Base-by-base conservation (phyloP, 2,329 filamentous ascomycete genomes). In the Colletotrichum theobromicola region DNA sequence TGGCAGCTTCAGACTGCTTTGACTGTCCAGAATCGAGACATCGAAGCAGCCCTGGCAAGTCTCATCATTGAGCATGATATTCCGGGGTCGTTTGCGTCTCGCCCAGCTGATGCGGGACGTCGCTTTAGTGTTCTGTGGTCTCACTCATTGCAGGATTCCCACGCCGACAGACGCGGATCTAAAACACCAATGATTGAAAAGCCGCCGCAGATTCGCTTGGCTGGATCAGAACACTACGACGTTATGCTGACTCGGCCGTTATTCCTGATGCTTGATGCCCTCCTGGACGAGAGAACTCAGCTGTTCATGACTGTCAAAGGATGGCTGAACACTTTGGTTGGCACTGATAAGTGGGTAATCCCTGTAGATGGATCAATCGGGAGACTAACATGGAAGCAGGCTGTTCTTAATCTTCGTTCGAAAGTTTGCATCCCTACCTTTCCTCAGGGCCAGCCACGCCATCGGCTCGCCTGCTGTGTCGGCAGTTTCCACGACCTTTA, bases 1-100 rank as follows among this genome's bases (percentile, higher is more conserved):
- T 98, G 97, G 94, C 92, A 95, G 77, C 86, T 99, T 66, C 95
- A 98, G 78, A 90, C 89, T 28, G 90, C 92, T 1, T 89, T 98
- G 15, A 90, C 93, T 2, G 85, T 89, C 50, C 85, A 89, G 2
- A 92, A 93, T 78, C 92, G 94, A 66, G 91, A 95, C 60, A 93
- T 98, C 6, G 96, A 98, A 82, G 95, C 94, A 28, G 91, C 94
- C 0, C 91, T 98, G 53, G 90, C 92, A 28, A 88, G 90, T 30
- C 84, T 96, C 4, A 92, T 98, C 83, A 88, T 94, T 21, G 87
- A 89, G 63, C 79, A 85, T 53, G 88, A 90, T 77, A 81, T 84
- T 7, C 83, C 79, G 55, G 90, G 86, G 24, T 87, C 84, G 4
- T 89, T 88, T 79, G 83, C 85, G 9, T 79, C 84, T 72, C 85